phyloP scores from a whole-genome alignment of 768 basidiomycete genomes.

The Clavulina sp. region DNA sequence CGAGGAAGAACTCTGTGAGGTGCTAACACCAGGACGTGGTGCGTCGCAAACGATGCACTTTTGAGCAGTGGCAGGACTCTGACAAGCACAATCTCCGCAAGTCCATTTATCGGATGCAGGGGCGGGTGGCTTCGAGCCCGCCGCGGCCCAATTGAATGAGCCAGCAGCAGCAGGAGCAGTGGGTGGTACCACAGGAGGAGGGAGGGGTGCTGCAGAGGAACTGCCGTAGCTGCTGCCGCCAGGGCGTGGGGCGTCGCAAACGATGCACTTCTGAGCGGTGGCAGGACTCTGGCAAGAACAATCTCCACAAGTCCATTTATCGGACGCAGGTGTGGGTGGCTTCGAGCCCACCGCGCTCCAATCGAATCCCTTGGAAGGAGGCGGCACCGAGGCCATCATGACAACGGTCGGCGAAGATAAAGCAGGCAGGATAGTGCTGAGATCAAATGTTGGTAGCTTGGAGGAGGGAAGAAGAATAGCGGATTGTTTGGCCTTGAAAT shows the following conservation, averaged over 20 bases:
- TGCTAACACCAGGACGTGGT: background rate
- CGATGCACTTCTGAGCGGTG: constrained; percentile 25
- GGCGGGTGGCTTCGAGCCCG: constrained; percentile 29
- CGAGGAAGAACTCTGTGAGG: background rate
- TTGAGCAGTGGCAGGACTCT: background rate
- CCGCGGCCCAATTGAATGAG: constrained; percentile 45
- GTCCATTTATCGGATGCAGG: background rate
- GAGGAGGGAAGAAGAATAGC: no score
- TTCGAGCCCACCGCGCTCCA: constrained; percentile 47
- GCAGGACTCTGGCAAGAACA: constrained; percentile 31
- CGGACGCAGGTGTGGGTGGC: constrained; percentile 16
- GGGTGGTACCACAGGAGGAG: no score
- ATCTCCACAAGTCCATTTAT: constrained; percentile 37
- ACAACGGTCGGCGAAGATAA: no score
- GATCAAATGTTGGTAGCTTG: no score
- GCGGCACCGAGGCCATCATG: background rate
- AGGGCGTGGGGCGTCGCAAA: constrained; percentile 27
- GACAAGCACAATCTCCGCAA: background rate
- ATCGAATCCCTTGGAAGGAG: constrained; percentile 28
- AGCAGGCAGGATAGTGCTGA: no score
- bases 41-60: background rate
- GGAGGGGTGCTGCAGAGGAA: background rate
- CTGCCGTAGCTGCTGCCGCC: background rate
- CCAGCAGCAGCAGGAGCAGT: constrained; percentile 14
- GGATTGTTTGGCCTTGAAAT: no score